These are phyloP conservation scores for Cryptosporidium ubiquitum DNA, from an alignment of 169 alveolate species.

Conservation along the genomic window DNA sequence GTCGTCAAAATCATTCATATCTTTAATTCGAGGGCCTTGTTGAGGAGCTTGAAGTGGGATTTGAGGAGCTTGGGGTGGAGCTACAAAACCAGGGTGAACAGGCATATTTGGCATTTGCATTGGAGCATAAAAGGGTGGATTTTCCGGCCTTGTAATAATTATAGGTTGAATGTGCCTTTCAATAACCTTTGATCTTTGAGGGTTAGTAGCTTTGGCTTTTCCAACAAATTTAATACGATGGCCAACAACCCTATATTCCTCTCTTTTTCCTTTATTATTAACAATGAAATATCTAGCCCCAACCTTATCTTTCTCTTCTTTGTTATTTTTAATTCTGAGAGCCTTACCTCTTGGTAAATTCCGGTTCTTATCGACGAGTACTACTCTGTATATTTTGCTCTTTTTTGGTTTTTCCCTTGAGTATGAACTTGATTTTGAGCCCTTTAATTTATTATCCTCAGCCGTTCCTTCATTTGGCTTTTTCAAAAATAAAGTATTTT, in stretches of 20 bases:
- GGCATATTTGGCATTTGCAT: slow-evolving; percentile 8
- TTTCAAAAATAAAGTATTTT: neutral
- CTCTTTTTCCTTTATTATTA: neutral
- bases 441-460: neutral
- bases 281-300: slow-evolving; percentile 21
- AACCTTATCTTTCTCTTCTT: neutral
- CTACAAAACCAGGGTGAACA: neutral
- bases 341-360: neutral
- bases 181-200: no score
- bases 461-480: neutral
- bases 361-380: neutral
- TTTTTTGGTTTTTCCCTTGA: neutral
- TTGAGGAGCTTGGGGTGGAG: neutral
- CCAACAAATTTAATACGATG: neutral
- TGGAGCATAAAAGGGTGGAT: neutral
- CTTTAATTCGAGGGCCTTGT: neutral
- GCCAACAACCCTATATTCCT: slow-evolving; percentile 27
- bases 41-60: slow-evolving; percentile 8
- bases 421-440: neutral
- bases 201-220: neutral
- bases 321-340: neutral
- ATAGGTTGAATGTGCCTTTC: slow-evolving; percentile 28
- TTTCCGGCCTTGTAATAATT: neutral
- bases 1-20: neutral
- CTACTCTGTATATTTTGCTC: neutral